Evolutionary conservation across 345 rosid genomes (phyloP), one percentile per base, ranked within the genome.

Genomic region (Lepidium sativum): DNA sequence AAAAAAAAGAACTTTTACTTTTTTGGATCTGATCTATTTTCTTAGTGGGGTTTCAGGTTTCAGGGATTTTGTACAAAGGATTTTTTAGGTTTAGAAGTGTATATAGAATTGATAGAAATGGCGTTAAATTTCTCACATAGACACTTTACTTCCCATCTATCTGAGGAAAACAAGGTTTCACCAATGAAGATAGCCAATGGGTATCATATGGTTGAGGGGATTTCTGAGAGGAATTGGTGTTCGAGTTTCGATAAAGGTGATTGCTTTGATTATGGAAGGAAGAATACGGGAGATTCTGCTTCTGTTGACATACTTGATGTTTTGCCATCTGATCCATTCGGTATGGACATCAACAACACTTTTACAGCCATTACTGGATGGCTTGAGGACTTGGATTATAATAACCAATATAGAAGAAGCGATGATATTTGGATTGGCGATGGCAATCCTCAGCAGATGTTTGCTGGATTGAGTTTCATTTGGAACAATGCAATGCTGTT

Each of bases 271-370:
- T 83, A 77, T 73, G 91, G 84, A 54, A 80, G 82, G 73, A 50
- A 50, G 20, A 83, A 80, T 40, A 69, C 64, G 35, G 80, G 74
- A 41, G 84, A 87, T 25, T 75, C 92, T 6, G 76, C 83, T 73
- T 83, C 91, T 25, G 77, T 77, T 39, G 96, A 91, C 61, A 83
- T 94, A 66, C 79, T 94, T 51, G 99, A 91, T 72, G 79, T 88
- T 78, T 71, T 91, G 83, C 96, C 95, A 0, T 80, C 91, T 1
- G 99, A 91, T 91, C 99, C 99, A 1, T 94, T 94, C 59, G 97
- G 88, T 37, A 74, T 74, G 78, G 92, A 94, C 64, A 88, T 94
- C 43, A 80, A 71, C 69, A 78, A 83, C 23, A 86, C 99, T 12
- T 78, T 95, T 60, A 91, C 92, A 0, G 95, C 96, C 0, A 80